A percentile compares a stretch with the other conserved stretches of the same genome.
These are phyloP conservation scores for Nothophytophthora sp. DNA, from an alignment of 352 stramenopile species.

Conservation along the genomic window DNA sequence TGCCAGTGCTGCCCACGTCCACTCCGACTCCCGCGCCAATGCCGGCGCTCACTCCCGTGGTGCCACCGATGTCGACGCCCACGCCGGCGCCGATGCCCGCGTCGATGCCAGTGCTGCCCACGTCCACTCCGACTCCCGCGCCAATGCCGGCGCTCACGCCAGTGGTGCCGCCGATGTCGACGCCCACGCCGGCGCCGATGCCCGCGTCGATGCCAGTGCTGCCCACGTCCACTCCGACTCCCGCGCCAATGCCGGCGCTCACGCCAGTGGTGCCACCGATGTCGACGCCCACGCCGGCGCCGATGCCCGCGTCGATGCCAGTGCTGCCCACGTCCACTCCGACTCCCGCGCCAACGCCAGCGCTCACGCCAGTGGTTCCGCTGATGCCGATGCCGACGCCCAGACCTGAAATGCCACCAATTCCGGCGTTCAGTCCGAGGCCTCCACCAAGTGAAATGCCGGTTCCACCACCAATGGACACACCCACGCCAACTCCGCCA, in stretches of 20 bases:
- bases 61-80: not conserved
- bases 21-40: conserved; percentile 1
- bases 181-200: not conserved
- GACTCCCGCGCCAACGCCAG: conserved; percentile 1
- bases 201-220: not conserved
- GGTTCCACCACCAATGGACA: too few relatives aligned
- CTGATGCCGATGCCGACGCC: too few relatives aligned
- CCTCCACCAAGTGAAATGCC: conserved; percentile 1
- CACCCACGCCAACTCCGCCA: not conserved
- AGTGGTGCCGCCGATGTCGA: not conserved
- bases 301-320: not conserved
- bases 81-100: not conserved
- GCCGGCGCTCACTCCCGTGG: not conserved
- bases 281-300: not conserved
- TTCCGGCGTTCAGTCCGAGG: not conserved
- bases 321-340: not conserved
- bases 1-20: not conserved
- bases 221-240: not conserved
- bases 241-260: not conserved
- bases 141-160: not conserved
- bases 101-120: not conserved
- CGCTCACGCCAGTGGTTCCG: not conserved
- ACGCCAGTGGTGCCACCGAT: too few relatives aligned
- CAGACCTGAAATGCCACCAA: not conserved
- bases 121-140: not conserved